Percentiles rank a stretch among this genome's conserved stretches.
Evolutionary conservation across 257 asterid genomes (phyloP).

Genomic region (Gentiana macrophylla): DNA sequence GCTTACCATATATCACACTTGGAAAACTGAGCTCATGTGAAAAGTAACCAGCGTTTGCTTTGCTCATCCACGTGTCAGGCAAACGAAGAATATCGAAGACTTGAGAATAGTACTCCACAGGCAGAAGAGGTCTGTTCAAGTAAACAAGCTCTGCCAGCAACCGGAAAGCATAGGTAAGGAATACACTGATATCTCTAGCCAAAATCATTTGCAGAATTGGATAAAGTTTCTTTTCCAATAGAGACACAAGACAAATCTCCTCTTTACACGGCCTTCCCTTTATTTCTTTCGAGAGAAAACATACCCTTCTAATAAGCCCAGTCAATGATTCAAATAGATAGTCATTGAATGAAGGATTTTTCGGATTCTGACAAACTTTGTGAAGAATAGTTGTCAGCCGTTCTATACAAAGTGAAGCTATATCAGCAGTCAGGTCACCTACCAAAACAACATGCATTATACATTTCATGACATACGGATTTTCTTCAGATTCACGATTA

Average conservation of each 20-base stretch:
- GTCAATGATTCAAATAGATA: conserved; percentile 83
- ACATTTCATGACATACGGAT: conserved; percentile 94
- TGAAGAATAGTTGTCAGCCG: conserved; percentile 56
- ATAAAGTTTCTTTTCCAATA: conserved; percentile 62
- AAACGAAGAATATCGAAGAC: conserved; percentile 65
- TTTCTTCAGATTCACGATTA: conserved; percentile 94
- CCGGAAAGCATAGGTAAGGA: conserved; percentile 87
- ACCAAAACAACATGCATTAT: conserved; percentile 89
- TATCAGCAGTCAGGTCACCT: conserved; percentile 58
- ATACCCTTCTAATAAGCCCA: conserved; percentile 48
- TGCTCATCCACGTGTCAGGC: conserved; percentile 78
- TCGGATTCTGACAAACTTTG: conserved; percentile 82
- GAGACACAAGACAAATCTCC: conserved; percentile 60
- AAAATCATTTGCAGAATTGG: conserved; percentile 68
- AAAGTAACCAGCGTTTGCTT: conserved; percentile 52
- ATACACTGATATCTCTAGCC: conserved; percentile 60
- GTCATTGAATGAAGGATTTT: conserved; percentile 72
- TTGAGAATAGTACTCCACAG: conserved; percentile 50
- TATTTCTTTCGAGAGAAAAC: no score
- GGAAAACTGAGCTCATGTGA: conserved; percentile 66
- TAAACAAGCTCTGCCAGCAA: conserved; percentile 94
- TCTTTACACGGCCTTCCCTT: conserved; percentile 6
- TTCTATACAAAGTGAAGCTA: conserved; percentile 71
- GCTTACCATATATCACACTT: conserved; percentile 53
- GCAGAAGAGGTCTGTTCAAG: conserved; percentile 50